Percentiles rank a stretch among this genome's conserved stretches.
Evolutionary conservation across 805 yeast genomes (phyloP).

Genomic region (Scheffersomyces spartinae): DNA sequence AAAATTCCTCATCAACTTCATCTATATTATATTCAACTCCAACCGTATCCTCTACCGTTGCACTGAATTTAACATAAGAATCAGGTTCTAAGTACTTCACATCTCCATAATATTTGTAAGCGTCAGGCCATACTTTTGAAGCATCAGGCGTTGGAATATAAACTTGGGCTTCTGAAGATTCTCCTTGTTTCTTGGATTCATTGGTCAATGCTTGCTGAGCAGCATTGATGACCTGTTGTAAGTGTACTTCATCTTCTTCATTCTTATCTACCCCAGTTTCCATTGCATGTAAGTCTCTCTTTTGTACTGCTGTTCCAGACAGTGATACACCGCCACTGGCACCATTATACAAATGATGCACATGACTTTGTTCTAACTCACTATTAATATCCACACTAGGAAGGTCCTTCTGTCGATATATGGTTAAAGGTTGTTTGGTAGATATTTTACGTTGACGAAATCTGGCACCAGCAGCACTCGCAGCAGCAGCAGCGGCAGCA

Average conservation of each 20-base stretch:
- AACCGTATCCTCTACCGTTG: conserved; percentile 90
- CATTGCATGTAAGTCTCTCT: conserved; percentile 76
- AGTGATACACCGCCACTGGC: too few relatives aligned
- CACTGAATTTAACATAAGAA: conserved; percentile 76
- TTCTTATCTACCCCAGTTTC: conserved; percentile 98
- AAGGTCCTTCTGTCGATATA: conserved; percentile 66
- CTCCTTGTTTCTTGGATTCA: conserved; percentile 12
- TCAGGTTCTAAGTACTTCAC: conserved; percentile 55
- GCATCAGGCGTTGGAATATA: conserved; percentile 98
- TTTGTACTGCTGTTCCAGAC: conserved; percentile 63
- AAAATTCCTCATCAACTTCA: conserved; percentile 69
- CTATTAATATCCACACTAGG: conserved; percentile 52
- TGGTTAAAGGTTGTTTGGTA: conserved; percentile 75
- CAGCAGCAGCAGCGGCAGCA: conserved; percentile 8
- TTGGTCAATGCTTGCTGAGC: conserved; percentile 46
- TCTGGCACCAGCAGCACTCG: conserved; percentile 43
- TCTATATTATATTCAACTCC: conserved; percentile 87
- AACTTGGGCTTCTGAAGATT: conserved; percentile 35
- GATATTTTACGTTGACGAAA: conserved; percentile 93
- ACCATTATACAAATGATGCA: conserved; percentile 23
- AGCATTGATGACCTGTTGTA: conserved; percentile 82
- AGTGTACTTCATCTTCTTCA: conserved; percentile 94
- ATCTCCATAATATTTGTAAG: conserved; percentile 56
- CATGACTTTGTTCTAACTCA: conserved; percentile 32
- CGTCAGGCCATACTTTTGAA: conserved; percentile 70